Percentiles rank a stretch among this genome's conserved stretches.
phyloP scores from a whole-genome alignment of 345 rosid species.

The Chamaenerion angustifolium region DNA sequence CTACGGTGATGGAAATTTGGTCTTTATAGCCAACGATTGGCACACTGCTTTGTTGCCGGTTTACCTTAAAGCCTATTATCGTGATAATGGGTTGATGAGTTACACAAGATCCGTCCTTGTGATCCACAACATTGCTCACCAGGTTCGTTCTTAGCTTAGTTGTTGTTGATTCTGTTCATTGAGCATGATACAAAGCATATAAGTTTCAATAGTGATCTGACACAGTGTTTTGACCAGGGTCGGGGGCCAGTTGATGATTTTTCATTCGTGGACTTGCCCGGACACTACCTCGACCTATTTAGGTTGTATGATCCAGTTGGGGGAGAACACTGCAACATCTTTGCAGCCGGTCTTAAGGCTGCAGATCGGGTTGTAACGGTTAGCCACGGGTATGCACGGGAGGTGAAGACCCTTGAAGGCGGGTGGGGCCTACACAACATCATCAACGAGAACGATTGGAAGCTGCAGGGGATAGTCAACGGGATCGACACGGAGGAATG shows the following conservation, averaged over 20 bases:
- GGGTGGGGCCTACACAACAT: constrained; percentile 93
- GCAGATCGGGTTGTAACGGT: constrained; percentile 91
- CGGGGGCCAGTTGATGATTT: constrained; percentile 88
- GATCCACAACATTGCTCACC: constrained; percentile 91
- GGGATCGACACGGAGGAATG: constrained; percentile 82
- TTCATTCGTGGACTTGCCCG: constrained; percentile 40
- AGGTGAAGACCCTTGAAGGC: constrained; percentile 79
- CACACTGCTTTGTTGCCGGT: constrained; percentile 92
- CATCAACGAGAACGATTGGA: constrained; percentile 77
- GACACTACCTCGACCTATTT: constrained; percentile 56
- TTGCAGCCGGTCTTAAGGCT: constrained; percentile 81
- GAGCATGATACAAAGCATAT: no score
- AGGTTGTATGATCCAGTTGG: constrained; percentile 76
- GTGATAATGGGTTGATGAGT: constrained; percentile 73
- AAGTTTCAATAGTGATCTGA: no score
- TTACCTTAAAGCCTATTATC: constrained; percentile 79
- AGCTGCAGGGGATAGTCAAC: constrained; percentile 69
- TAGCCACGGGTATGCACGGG: constrained; percentile 90
- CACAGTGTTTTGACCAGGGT: constrained; percentile 34
- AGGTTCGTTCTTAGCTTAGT: constrained; percentile 24
- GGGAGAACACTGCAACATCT: constrained; percentile 87
- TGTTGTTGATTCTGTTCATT: no score
- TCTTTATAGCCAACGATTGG: constrained; percentile 96
- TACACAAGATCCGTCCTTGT: constrained; percentile 73
- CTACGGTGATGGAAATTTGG: constrained; percentile 97